Base-by-base conservation (phyloP, 148 eudicot genomes). In the Salicornia ramosissima region DNA sequence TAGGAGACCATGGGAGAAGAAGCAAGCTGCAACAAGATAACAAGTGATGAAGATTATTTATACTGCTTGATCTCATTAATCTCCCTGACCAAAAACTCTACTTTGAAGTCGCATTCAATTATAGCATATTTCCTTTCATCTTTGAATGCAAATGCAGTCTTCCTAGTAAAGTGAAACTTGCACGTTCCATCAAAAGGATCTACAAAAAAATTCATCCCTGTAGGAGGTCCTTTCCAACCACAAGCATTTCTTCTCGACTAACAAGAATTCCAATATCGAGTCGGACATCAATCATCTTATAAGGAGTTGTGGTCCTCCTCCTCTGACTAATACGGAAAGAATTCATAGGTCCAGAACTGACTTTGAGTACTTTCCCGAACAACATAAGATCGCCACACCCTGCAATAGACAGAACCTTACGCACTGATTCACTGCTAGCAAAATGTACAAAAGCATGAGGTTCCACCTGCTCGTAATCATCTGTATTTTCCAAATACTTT, bases 361-460 rank as follows among this genome's bases (percentile, higher is more conserved):
- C 83, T 77, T 79, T 82, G 64, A 93, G 73, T 0, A 57, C 73
- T 15, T 77, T 85, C 18, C 77, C 72, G 24, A 2, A 39, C 14
- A 86, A 59, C 1, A 72, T 39, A 36, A 92, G 91, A 25, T 80
- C 70, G 18, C 82, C 76, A 57, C 77, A 60, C 4, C 83, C 86
- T 26, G 80, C 84, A 21, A 82, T 83, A 73, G 86, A 81, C 26
- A 79, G 57, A 65, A 89, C 91, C 45, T 45, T 65, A 18, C 50
- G 29, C 22, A 81, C 96, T 9, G 86, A 76, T 21, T 79, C 76
- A n/a, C 88, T 70, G 71, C 61, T 59, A 18, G 73, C 84, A 78
- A 93, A 90, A 73, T 93, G 98, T 63, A 93, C 83, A 74, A 86
- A 93, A 18, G 98, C 98, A 56, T 93, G 98, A n/a, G 96, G 94